These are phyloP conservation scores for Malus sieversii DNA, from an alignment of 306 rosid species.

Conservation along the genomic window DNA sequence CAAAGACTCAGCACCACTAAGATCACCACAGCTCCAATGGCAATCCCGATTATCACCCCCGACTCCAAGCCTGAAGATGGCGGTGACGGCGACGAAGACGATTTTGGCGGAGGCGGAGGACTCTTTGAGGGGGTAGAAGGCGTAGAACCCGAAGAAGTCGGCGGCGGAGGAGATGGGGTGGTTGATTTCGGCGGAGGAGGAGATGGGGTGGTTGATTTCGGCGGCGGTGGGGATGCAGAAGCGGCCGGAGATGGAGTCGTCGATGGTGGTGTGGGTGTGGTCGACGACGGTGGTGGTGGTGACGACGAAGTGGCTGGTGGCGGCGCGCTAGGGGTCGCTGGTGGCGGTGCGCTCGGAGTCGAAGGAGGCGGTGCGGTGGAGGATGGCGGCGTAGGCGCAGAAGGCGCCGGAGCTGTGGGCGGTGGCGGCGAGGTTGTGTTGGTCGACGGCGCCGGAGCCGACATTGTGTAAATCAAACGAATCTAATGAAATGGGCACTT, in stretches of 20 bases:
- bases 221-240: slow-evolving; percentile 2
- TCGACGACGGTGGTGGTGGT: slow-evolving; percentile 18
- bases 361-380: background rate
- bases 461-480: slow-evolving; percentile 24
- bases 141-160: slow-evolving; percentile 15
- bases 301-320: slow-evolving; percentile 23
- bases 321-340: slow-evolving; percentile 16
- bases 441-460: slow-evolving; percentile 21
- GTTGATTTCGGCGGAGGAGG: slow-evolving; percentile 10
- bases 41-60: slow-evolving; percentile 61
- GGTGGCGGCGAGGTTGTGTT: background rate
- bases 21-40: slow-evolving; percentile 58
- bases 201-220: background rate
- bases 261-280: slow-evolving; percentile 23
- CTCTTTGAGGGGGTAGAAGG: slow-evolving; percentile 10
- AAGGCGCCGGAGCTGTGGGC: background rate
- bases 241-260: slow-evolving; percentile 23
- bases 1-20: slow-evolving; percentile 45
- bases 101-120: slow-evolving; percentile 29
- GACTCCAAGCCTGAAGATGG: slow-evolving; percentile 34
- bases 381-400: background rate
- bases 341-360: slow-evolving; percentile 22
- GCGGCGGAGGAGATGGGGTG: slow-evolving; percentile 12
- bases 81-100: slow-evolving; percentile 26
- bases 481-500: too few species aligned